phyloP scores from a whole-genome alignment of 2,329 filamentous ascomycete species.

The Colletotrichum limetticola region DNA sequence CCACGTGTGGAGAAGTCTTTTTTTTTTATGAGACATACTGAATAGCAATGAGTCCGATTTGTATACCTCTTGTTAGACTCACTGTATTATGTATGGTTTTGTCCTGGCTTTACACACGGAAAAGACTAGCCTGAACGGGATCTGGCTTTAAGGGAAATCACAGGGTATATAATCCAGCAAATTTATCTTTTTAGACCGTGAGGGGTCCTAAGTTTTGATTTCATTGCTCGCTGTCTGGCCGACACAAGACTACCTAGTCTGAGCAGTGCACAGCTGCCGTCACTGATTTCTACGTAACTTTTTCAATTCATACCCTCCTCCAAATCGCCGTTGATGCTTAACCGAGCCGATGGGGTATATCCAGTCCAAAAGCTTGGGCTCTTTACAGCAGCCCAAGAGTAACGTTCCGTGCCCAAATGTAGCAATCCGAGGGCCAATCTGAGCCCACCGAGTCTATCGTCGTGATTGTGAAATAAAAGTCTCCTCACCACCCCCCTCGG shows the following conservation, averaged over 20 bases:
- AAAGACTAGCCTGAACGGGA: no score
- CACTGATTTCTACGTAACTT: slow-evolving; percentile 4
- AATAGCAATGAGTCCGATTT: background rate
- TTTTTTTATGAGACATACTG: background rate
- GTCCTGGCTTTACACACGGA: no score
- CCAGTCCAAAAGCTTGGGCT: slow-evolving; percentile 23
- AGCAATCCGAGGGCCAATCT: slow-evolving; percentile 5
- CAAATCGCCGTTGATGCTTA: slow-evolving; percentile 25
- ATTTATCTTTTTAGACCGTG: background rate
- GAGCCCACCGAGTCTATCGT: slow-evolving; percentile 12
- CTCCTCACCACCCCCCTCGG: background rate
- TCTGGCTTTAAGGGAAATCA: background rate
- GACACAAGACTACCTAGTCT: background rate
- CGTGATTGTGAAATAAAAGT: slow-evolving; percentile 20
- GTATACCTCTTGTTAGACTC: no score
- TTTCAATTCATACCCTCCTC: slow-evolving; percentile 15
- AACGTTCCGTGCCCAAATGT: slow-evolving; percentile 12
- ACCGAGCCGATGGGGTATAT: slow-evolving; percentile 29
- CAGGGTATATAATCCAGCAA: background rate
- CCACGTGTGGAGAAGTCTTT: background rate
- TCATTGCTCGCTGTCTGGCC: background rate
- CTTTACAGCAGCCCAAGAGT: background rate
- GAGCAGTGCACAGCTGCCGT: background rate
- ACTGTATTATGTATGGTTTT: no score
- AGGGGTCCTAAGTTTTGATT: background rate